Base-by-base conservation (phyloP, 2,329 filamentous ascomycete species). In the Exserohilum turcica region DNA sequence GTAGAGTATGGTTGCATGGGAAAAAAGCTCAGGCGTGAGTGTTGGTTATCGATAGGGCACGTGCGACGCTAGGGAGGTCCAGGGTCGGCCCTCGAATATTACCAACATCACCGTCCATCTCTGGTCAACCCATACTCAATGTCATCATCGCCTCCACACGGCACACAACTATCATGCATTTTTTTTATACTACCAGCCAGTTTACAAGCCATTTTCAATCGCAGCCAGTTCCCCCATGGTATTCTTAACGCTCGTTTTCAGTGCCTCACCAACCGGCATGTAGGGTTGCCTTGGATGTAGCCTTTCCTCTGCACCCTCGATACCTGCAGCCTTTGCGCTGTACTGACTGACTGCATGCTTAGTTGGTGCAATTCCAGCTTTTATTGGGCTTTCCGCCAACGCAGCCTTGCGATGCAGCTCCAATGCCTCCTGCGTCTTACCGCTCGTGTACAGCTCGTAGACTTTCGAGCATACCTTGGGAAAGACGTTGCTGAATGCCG, bases 331-430 rank as follows among this genome's bases (percentile, higher is more conserved):
- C 32, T 90, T 82, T 1, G 85, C 87, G 29, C 84, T 84, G 59
- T 81, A 84, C 28, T 85, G 73, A 2, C 84, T 80, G 0, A 84
- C 85, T 0, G 86, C 87, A 66, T 87, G 89, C 74, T 90, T 90
- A n/a, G 83, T 84, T 2, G 80, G 79, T 7, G 85, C 86, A 61
- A 90, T 87, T 5, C 87, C 87, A 9, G 80, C 79, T 73, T 90
- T 89, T 64, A 82, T 84, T 0, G 84, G 82, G 51, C 82, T 82
- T 71, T 90, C 87, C 0, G 86, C 86, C 45, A 89, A 72, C 6
- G 86, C 85, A 0, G 86, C 84, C 67, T 81, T 81, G 51, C 79
- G 75, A 63, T 90, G 86, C 67, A 90, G 68, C 46, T 75, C 77
- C 54, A 87, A 61, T 1, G 87, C 87, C 64, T 88, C 84, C 1